Percentiles rank a stretch among this genome's conserved stretches.
These are phyloP conservation scores for Backusella morwellensis DNA, from an alignment of 192 early-diverging fungal species.

Conservation along the genomic window DNA sequence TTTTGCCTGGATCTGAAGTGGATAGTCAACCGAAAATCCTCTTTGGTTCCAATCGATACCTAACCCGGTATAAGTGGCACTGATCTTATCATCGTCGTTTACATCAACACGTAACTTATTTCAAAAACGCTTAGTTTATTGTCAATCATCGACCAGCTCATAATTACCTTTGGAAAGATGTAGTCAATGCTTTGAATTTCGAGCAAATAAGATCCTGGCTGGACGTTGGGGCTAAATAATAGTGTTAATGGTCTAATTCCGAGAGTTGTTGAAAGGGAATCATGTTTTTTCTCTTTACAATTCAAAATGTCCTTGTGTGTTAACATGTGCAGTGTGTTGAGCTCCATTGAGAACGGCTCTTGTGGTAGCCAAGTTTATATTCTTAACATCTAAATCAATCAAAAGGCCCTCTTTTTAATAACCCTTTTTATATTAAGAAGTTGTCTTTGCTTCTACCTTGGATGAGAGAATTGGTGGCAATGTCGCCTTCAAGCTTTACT, in stretches of 20 bases:
- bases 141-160: not conserved
- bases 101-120: conserved; percentile 50
- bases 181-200: conserved; percentile 51
- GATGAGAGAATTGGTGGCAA: not conserved
- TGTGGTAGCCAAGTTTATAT: not conserved
- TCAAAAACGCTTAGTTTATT: not conserved
- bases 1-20: conserved; percentile 43
- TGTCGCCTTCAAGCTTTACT: conserved; percentile 3
- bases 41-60: conserved; percentile 50
- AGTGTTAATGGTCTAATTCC: not conserved
- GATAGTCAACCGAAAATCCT: conserved; percentile 42
- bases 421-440: too few relatives aligned
- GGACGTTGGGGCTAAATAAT: conserved; percentile 41
- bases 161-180: conserved; percentile 48
- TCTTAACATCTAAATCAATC: not conserved
- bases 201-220: conserved; percentile 50
- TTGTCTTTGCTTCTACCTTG: not conserved
- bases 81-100: conserved; percentile 27
- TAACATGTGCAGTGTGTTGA: not conserved
- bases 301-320: conserved; percentile 6
- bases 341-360: conserved; percentile 10
- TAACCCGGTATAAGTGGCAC: conserved; percentile 33
- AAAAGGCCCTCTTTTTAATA: too few relatives aligned
- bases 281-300: not conserved
- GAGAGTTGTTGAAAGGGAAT: not conserved